phyloP scores from a whole-genome alignment of 305 asterid species.

The Withania somnifera region DNA sequence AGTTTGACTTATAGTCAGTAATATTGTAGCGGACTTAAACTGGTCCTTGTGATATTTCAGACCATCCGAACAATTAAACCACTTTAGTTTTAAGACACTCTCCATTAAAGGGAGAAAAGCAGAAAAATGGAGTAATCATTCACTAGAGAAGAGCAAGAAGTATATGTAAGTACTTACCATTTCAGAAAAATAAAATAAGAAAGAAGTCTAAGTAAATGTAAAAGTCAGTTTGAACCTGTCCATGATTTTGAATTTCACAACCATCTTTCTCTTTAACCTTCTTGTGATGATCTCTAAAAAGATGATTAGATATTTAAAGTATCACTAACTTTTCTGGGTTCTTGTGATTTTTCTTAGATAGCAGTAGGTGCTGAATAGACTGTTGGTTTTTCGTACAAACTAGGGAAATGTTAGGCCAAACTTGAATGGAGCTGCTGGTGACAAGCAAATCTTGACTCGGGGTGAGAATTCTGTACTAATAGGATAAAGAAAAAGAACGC shows the following conservation, averaged over 20 bases:
- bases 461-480: constrained; percentile 26
- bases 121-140: not conserved
- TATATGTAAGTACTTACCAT: not conserved
- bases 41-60: not conserved
- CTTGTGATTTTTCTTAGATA: not conserved
- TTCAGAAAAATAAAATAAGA: not conserved
- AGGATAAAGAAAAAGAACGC: not conserved
- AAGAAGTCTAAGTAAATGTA: not conserved
- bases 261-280: not conserved
- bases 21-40: not conserved
- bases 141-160: not conserved
- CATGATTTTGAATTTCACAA: not conserved
- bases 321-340: not conserved
- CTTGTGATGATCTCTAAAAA: not conserved
- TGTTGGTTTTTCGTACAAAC: not conserved
- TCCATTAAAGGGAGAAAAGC: not conserved
- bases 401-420: constrained; percentile 31
- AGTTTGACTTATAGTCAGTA: not conserved
- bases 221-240: not conserved
- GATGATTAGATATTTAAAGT: not conserved
- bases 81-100: not conserved
- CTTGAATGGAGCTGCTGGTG: constrained; percentile 23
- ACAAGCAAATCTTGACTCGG: constrained; percentile 25
- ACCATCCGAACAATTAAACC: not conserved
- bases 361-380: constrained; percentile 1